Conservation (phyloP, 257 asterid species). For the Ajuga chamaepitys region DNA sequence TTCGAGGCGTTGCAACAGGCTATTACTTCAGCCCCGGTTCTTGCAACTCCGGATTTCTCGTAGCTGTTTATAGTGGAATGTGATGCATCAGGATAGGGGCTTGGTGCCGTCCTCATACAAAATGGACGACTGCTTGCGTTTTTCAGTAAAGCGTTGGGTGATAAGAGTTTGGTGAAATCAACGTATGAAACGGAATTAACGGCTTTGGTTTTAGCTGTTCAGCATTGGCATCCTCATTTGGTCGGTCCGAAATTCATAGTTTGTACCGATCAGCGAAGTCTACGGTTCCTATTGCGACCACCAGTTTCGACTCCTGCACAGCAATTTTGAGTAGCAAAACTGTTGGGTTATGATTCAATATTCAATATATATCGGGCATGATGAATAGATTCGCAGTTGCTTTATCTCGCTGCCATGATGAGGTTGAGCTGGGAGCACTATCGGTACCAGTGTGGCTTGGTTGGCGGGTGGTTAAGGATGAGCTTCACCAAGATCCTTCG, state of each 20-base stretch:
- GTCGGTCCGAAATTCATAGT: neutral
- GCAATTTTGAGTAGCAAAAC: conserved; percentile 1
- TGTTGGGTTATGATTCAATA: neutral
- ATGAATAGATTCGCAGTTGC: neutral
- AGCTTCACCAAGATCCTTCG: neutral
- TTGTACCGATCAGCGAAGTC: neutral
- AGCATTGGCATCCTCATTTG: conserved; percentile 3
- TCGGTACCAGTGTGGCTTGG: neutral
- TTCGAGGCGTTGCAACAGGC: too few species aligned
- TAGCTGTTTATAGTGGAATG: neutral
- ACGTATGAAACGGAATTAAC: neutral
- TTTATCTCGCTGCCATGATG: neutral
- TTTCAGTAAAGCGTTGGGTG: neutral
- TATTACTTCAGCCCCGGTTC: too few species aligned
- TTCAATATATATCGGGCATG: neutral
- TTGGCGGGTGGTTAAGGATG: neutral
- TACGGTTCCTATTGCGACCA: neutral
- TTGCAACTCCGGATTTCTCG: too few species aligned
- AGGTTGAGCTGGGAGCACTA: neutral
- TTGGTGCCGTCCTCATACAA: neutral
- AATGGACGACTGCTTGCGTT: neutral
- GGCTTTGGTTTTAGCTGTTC: neutral
- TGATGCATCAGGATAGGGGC: neutral
- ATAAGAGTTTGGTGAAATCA: neutral
- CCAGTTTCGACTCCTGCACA: neutral